phyloP scores from a whole-genome alignment of 2,329 filamentous ascomycete species.

The Microdochium trichocladiopsis region DNA sequence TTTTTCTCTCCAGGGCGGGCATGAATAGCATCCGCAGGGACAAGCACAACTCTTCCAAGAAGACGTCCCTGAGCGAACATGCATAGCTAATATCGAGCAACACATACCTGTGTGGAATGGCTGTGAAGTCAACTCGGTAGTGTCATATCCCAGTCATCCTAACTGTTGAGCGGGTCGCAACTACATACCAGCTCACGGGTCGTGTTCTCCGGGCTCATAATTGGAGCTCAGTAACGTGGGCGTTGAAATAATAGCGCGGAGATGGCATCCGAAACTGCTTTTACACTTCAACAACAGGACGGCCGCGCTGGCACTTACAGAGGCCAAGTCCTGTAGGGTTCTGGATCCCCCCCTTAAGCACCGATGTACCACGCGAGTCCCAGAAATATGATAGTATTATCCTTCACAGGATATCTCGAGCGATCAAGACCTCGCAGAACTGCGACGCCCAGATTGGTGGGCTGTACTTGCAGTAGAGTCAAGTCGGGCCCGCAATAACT shows the following conservation, averaged over 20 bases:
- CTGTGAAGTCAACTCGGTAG: conserved; percentile 16
- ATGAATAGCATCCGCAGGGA: conserved; percentile 33
- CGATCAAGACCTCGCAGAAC: conserved; percentile 47
- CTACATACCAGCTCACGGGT: conserved; percentile 30
- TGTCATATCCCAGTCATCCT: conserved; percentile 2
- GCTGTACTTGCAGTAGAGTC: conserved; percentile 23
- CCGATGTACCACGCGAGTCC: conserved; percentile 51
- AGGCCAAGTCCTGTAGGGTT: conserved; percentile 39
- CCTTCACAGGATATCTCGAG: conserved; percentile 38
- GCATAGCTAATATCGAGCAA: conserved; percentile 39
- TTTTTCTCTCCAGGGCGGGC: conserved; percentile 29
- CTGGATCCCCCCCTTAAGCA: conserved; percentile 42
- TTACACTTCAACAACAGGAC: neutral
- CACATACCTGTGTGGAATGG: conserved; percentile 47
- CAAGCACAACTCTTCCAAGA: conserved; percentile 39
- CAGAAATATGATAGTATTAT: conserved; percentile 48
- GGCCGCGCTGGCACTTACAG: conserved; percentile 23
- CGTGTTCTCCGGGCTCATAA: conserved; percentile 38
- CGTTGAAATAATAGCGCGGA: conserved; percentile 21
- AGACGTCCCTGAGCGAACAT: conserved; percentile 34
- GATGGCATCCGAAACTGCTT: too few relatives aligned
- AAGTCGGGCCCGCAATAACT: conserved; percentile 23
- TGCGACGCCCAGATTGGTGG: conserved; percentile 38
- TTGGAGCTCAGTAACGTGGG: conserved; percentile 39
- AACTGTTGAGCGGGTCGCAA: neutral